A percentile compares a stretch with the other conserved stretches of the same genome.
phyloP scores from a whole-genome alignment of 306 rosid species.

The Cotoneaster glaucophyllus region DNA sequence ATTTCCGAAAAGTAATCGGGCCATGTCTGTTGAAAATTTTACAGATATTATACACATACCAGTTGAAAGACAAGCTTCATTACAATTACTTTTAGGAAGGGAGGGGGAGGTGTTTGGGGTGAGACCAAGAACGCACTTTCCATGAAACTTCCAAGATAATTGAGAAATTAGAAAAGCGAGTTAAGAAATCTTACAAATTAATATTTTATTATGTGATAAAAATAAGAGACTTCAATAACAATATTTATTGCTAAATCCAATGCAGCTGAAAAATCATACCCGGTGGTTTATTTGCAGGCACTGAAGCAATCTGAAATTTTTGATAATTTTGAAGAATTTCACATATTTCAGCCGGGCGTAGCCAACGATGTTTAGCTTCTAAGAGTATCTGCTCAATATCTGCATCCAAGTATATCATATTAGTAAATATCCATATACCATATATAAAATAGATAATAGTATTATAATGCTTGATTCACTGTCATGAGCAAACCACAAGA shows the following conservation, averaged over 20 bases:
- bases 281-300: constrained; percentile 64
- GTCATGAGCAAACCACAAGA: neutral
- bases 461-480: neutral
- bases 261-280: constrained; percentile 40
- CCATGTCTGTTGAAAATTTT: neutral
- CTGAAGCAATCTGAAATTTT: constrained; percentile 44
- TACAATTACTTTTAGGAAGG: neutral
- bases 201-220: neutral
- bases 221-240: neutral
- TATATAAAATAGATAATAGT: neutral
- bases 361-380: constrained; percentile 89
- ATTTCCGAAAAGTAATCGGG: neutral
- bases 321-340: constrained; percentile 62
- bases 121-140: neutral
- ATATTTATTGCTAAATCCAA: neutral
- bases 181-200: neutral
- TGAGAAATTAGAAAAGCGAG: neutral
- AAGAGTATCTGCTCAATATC: constrained; percentile 50
- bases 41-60: neutral
- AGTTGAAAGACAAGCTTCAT: neutral
- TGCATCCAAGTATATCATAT: constrained; percentile 29
- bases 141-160: neutral
- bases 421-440: constrained; percentile 3
- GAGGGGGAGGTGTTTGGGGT: neutral
- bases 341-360: constrained; percentile 85